A percentile compares a stretch with the other conserved stretches of the same genome.
Evolutionary conservation across 306 rosid genomes (phyloP).

Genomic region (Phaseolus lunatus): DNA sequence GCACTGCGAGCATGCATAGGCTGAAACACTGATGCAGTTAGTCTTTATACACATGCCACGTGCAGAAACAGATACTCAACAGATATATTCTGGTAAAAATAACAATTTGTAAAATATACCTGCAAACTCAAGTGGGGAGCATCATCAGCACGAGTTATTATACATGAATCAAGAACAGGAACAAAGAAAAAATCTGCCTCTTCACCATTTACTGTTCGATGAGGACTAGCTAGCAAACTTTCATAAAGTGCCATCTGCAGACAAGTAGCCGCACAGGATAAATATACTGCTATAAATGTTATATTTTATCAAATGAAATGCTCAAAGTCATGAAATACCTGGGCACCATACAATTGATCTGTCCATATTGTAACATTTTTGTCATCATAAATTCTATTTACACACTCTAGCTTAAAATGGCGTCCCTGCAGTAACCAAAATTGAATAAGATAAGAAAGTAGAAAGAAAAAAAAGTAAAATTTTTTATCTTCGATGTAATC

Average conservation of each 20-base stretch:
- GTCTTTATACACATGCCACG: conserved; percentile 23
- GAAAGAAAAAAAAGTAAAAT: conserved; percentile 16
- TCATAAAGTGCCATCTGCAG: conserved; percentile 88
- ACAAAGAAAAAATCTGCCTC: conserved; percentile 98
- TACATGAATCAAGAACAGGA: conserved; percentile 96
- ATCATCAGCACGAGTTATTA: conserved; percentile 92
- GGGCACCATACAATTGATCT: conserved; percentile 83
- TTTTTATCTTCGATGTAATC: conserved; percentile 34
- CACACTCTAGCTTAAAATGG: conserved; percentile 87
- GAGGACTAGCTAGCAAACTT: conserved; percentile 87
- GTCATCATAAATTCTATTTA: conserved; percentile 78
- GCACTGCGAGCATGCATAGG: conserved; percentile 10
- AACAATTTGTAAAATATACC: conserved; percentile 57
- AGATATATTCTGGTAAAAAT: conserved; percentile 22
- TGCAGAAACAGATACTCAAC: not conserved
- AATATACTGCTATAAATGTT: conserved; percentile 31
- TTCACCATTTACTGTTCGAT: conserved; percentile 89
- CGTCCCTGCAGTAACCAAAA: conserved; percentile 76
- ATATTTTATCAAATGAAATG: conserved; percentile 31
- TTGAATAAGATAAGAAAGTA: conserved; percentile 10
- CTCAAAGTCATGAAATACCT: conserved; percentile 64
- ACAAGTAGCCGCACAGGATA: conserved; percentile 39
- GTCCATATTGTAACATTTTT: conserved; percentile 83
- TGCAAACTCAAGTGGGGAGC: conserved; percentile 87
- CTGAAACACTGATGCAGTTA: conserved; percentile 30